These are phyloP conservation scores for Tephrocybe rancida DNA, from an alignment of 768 basidiomycete genomes.

Conservation along the genomic window DNA sequence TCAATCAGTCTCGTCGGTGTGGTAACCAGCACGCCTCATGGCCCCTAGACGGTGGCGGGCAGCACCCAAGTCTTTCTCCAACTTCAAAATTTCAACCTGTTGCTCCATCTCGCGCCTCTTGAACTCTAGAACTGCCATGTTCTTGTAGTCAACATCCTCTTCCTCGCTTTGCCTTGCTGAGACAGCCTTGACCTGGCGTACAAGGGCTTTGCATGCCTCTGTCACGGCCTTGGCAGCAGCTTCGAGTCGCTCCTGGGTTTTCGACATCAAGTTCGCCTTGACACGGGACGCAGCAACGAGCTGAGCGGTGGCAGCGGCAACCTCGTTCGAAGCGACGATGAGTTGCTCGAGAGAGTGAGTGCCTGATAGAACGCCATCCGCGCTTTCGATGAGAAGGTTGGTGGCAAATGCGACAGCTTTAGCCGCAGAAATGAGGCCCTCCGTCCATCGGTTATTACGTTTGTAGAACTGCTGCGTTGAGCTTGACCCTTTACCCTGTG, in stretches of 20 bases:
- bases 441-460: constrained; percentile 99
- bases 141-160: constrained; percentile 87
- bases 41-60: constrained; percentile 80
- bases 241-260: constrained; percentile 96
- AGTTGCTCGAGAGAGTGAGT: constrained; percentile 98
- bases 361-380: constrained; percentile 95
- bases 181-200: constrained; percentile 94
- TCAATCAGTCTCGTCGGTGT: constrained; percentile 80
- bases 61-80: constrained; percentile 94
- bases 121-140: constrained; percentile 94
- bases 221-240: constrained; percentile 97
- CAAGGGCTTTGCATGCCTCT: constrained; percentile 95
- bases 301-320: constrained; percentile 95
- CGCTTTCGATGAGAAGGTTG: constrained; percentile 92
- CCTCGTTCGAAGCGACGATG: constrained; percentile 99
- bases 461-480: constrained; percentile 98
- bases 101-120: constrained; percentile 99
- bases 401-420: constrained; percentile 98
- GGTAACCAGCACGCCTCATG: constrained; percentile 89
- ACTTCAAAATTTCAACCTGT: constrained; percentile 95
- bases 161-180: constrained; percentile 80
- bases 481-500: constrained; percentile 91
- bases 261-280: constrained; percentile 97
- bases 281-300: constrained; percentile 98
- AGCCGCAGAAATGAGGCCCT: constrained; percentile 97